Evolutionary conservation across 805 yeast genomes (phyloP), one percentile per base, ranked within the genome.

Genomic region (Candida tallmaniae): DNA sequence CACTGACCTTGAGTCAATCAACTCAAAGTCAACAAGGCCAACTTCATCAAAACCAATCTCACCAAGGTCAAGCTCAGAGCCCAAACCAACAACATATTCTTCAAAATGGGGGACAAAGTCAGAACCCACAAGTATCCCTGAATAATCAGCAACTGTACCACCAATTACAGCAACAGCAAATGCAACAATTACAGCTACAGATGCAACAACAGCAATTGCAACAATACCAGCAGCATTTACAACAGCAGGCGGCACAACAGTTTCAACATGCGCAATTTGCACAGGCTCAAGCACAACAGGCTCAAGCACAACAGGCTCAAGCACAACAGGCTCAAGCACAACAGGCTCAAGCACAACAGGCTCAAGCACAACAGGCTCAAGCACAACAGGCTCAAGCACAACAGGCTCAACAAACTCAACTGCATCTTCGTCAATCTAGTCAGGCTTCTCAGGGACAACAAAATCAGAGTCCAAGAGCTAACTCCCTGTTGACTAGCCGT

Each of bases 181-280:
- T 33, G 20, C 39, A 30, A 27, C 22, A 16, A 12, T 42, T 35
- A 19, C 36, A 32, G 12, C 39, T 31, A 16, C 44, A 41, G 22
- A 33, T 16, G 8, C 42, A 32, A 32, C 21, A 20, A 21, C 37
- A 34, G 22, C 23, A 26, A 12, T 35, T 29, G 16, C 38, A 34
- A 15, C 35, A 34, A 11, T 13, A 23, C 13, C 26, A 23, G 26
- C 26, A 23, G 26, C n/a, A n/a, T n/a, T n/a, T n/a, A 23, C 26
- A 23, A 23, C 35, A 32, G 15, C 8, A 19, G 9, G 29, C 27
- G 17, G 16, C 24, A 18, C 32, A 40, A 27, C 32, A 29, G 16
- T 5, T 14, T 11, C 40, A 26, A 21, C 23, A 22, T 2, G 7
- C 38, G 17, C 38, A 38, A 31, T 39, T 32, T 13, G 36, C 39